Conservation (phyloP, 1,139 yeast species). For the Eremothecium coryli region DNA sequence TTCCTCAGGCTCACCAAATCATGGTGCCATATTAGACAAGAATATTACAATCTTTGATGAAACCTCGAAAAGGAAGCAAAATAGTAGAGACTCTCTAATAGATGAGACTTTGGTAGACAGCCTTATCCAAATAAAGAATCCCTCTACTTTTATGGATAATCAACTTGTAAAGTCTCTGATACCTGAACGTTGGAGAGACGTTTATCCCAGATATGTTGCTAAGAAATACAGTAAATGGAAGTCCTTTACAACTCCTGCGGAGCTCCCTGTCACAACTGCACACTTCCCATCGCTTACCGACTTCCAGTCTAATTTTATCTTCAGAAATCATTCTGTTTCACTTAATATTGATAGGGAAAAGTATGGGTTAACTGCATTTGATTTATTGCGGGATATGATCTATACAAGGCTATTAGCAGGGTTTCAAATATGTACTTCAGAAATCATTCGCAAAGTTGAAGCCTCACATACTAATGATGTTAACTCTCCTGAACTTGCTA, state of each 20-base stretch:
- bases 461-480: conserved; percentile 34
- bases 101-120: conserved; percentile 22
- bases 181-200: conserved; percentile 79
- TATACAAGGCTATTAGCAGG: conserved; percentile 76
- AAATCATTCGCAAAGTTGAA: conserved; percentile 56
- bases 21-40: conserved; percentile 4
- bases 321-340: conserved; percentile 36
- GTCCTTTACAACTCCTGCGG: conserved; percentile 87
- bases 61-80: conserved; percentile 6
- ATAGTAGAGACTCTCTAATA: conserved; percentile 1
- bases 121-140: conserved; percentile 65
- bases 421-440: conserved; percentile 79
- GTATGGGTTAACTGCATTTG: conserved; percentile 41
- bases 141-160: conserved; percentile 49
- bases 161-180: conserved; percentile 38
- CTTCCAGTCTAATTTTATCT: conserved; percentile 52
- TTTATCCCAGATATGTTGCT: conserved; percentile 61
- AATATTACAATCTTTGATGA: conserved; percentile 6
- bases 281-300: conserved; percentile 65
- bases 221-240: conserved; percentile 81
- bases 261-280: conserved; percentile 72
- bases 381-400: conserved; percentile 78
- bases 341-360: conserved; percentile 32
- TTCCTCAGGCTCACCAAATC: conserved; percentile 7
- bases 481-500: conserved; percentile 25